phyloP scores from a whole-genome alignment of 2,329 filamentous ascomycete genomes.

The Lachnellula suecica region DNA sequence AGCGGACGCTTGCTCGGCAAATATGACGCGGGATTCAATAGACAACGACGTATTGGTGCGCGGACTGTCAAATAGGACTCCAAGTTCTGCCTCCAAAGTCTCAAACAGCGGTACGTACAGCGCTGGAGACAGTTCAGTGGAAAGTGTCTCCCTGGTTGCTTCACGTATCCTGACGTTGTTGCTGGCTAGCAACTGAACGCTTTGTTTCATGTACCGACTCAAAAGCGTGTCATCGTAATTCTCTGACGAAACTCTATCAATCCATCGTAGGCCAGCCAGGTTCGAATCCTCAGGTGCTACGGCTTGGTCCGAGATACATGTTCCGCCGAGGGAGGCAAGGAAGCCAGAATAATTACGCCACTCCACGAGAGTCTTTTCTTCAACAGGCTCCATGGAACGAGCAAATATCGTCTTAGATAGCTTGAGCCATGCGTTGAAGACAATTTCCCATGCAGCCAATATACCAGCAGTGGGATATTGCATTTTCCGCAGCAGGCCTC shows the following conservation, averaged over 20 bases:
- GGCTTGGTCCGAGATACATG: conserved; percentile 61
- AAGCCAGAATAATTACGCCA: conserved; percentile 72
- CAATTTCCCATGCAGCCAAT: conserved; percentile 64
- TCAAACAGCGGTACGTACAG: conserved; percentile 64
- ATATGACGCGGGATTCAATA: conserved; percentile 61
- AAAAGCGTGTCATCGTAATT: conserved; percentile 61
- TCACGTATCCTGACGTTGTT: conserved; percentile 64
- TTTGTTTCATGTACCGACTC: conserved; percentile 59
- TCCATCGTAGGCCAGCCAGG: conserved; percentile 57
- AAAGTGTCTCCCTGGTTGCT: conserved; percentile 64
- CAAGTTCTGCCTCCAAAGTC: conserved; percentile 63
- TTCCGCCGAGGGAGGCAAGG: conserved; percentile 63
- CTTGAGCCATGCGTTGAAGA: conserved; percentile 64
- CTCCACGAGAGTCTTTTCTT: conserved; percentile 57
- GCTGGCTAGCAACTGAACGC: conserved; percentile 64
- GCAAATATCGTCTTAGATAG: conserved; percentile 62
- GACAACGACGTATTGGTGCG: conserved; percentile 49
- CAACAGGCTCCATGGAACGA: conserved; percentile 48
- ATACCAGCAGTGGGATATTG: conserved; percentile 65
- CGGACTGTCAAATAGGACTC: conserved; percentile 59
- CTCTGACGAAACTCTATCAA: conserved; percentile 56
- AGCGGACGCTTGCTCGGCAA: conserved; percentile 66
- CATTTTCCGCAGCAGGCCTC: conserved; percentile 58
- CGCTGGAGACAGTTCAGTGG: conserved; percentile 60
- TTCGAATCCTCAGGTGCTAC: conserved; percentile 54